Conservation (phyloP, 2,329 filamentous ascomycete species). For the Thielaviopsis populi region DNA sequence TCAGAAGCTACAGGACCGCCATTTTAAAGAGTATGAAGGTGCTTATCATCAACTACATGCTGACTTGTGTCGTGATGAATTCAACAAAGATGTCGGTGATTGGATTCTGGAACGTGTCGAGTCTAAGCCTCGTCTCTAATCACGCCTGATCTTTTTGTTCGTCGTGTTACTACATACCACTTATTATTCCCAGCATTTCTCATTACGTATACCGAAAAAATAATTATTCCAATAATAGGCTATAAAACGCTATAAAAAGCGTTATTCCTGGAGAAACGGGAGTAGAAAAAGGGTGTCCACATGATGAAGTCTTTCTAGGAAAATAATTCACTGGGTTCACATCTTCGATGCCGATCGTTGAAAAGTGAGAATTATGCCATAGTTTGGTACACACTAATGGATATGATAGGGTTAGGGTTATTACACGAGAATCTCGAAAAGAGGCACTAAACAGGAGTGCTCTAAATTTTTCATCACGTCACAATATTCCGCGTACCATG, state of each 20-base stretch:
- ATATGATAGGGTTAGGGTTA: not conserved
- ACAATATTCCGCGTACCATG: too few relatives aligned
- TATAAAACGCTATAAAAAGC: too few relatives aligned
- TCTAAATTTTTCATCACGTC: too few relatives aligned
- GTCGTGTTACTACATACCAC: too few relatives aligned
- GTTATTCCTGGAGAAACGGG: too few relatives aligned
- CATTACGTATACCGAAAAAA: too few relatives aligned
- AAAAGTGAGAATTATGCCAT: too few relatives aligned
- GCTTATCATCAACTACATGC: constrained; percentile 62
- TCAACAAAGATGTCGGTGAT: constrained; percentile 43
- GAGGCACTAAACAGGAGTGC: too few relatives aligned
- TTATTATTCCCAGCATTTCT: not conserved
- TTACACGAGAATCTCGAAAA: not conserved
- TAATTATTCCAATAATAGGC: too few relatives aligned
- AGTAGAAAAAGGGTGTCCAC: not conserved
- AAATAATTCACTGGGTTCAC: too few relatives aligned
- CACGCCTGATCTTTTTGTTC: not conserved
- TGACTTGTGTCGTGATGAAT: constrained; percentile 40
- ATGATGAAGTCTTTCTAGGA: too few relatives aligned
- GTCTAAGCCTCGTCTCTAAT: constrained; percentile 27
- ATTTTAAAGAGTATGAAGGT: constrained; percentile 59
- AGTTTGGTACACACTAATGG: not conserved
- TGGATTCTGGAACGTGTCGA: constrained; percentile 43
- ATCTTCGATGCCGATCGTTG: too few relatives aligned
- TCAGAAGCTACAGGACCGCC: constrained; percentile 48